Evolutionary conservation across 73 alveolate species (phyloP), one percentile per base, ranked within the genome.

Genomic region (Paraurostyla sp.): DNA sequence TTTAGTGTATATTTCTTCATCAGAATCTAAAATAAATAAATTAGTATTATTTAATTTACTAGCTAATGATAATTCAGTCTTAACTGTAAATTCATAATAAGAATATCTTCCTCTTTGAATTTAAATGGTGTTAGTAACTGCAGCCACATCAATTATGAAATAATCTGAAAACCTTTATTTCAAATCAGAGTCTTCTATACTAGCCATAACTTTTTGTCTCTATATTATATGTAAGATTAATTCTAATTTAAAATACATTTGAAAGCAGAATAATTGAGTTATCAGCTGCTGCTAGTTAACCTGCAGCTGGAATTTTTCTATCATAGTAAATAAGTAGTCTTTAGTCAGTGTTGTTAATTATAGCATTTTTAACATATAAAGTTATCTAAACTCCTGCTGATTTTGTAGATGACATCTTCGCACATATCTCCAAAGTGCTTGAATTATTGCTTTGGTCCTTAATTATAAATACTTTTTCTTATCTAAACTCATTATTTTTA

Each of bases 1-100:
- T 42, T 73, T 85, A 32, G 96, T 85, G 29, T 78, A 78, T 3
- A 78, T 50, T 54, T 78, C 89, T 51, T 78, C 89, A 51, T 78
- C 89, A 23, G 65, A 46, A 45, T 71, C 86, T 73, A 73, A 46
- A 73, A 43, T 45, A 13, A 32, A 33, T 73, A 25, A 73, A 29
- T 43, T 48, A 20, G 40, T 15, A 42, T 29, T 33, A 48, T 6
- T 25, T 46, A n/a, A 73, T 27, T 23, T 78, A 54, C 89, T 32
- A 32, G 89, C 78, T 6, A 78, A 27, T n/a, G 89, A 78, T 2
- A 78, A 40, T 52, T 78, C 27, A 32, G 89, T 78, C 33, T 54
- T 78, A 18, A 78, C 76, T 51, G 27, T 51, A 35, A 78, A 78
- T 54, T 78, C 89, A 52, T 20, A 78, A 13, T 9, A 20, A 0